These are phyloP conservation scores for Wallemia ichthyophaga DNA, from an alignment of 1,284 basidiomycete genomes.

Conservation along the genomic window DNA sequence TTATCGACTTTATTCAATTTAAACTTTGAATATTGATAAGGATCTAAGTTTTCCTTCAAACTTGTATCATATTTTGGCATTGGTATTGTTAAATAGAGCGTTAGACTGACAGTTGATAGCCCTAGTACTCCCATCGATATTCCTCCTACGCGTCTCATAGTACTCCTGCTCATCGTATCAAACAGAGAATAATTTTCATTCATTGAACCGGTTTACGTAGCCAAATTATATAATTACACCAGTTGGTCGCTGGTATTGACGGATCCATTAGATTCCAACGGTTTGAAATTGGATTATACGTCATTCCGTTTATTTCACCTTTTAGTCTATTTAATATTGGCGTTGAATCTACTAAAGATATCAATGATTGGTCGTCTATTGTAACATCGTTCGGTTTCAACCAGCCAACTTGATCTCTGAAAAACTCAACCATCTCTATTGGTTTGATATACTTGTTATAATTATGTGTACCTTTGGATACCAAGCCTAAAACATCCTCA, in stretches of 20 bases:
- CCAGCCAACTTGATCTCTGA: slow-evolving; percentile 27
- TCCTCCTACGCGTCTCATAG: too few species aligned
- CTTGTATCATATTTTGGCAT: background rate
- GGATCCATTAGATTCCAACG: slow-evolving; percentile 38
- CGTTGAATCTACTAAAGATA: slow-evolving; percentile 20
- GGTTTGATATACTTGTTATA: slow-evolving; percentile 74
- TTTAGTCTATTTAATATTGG: slow-evolving; percentile 26
- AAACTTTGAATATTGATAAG: background rate
- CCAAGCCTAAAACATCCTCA: slow-evolving; percentile 52
- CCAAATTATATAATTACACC: slow-evolving; percentile 37
- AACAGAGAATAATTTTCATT: background rate
- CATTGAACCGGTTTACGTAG: slow-evolving; percentile 1
- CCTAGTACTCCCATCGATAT: background rate
- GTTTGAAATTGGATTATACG: slow-evolving; percentile 46
- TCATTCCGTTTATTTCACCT: slow-evolving; percentile 49
- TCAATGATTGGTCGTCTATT: slow-evolving; percentile 17
- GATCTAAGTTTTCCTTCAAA: background rate
- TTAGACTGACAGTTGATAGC: background rate
- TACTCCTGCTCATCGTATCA: background rate
- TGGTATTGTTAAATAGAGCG: background rate
- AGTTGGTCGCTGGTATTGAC: slow-evolving; percentile 27
- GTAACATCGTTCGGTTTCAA: slow-evolving; percentile 9
- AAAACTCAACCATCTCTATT: slow-evolving; percentile 56
- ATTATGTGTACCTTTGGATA: slow-evolving; percentile 70
- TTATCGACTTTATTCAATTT: background rate